These are phyloP conservation scores for Setomelanomma holmii DNA, from an alignment of 2,329 filamentous ascomycete genomes.

Conservation along the genomic window DNA sequence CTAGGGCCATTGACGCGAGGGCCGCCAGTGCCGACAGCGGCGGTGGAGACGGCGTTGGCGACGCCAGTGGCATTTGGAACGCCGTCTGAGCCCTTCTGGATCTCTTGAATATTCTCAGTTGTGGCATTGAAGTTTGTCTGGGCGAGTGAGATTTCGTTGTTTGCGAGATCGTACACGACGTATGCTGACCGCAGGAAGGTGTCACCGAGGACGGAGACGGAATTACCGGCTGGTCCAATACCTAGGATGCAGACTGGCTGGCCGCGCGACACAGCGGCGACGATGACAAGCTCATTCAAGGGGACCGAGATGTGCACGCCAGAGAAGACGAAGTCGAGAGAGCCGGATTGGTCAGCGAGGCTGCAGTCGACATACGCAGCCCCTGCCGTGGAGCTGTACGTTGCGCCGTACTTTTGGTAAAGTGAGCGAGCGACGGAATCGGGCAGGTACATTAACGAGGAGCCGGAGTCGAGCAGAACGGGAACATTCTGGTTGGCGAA, in stretches of 20 bases:
- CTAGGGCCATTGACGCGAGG: slow-evolving; percentile 49
- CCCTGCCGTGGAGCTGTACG: slow-evolving; percentile 50
- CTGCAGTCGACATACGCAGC: slow-evolving; percentile 63
- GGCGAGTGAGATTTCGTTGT: slow-evolving; percentile 67
- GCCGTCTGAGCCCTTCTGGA: slow-evolving; percentile 55
- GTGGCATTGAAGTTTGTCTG: slow-evolving; percentile 68
- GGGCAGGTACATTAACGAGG: slow-evolving; percentile 75
- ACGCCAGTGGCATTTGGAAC: slow-evolving; percentile 64
- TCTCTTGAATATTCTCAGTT: slow-evolving; percentile 59
- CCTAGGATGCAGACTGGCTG: slow-evolving; percentile 55
- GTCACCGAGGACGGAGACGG: slow-evolving; percentile 63
- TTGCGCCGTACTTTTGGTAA: slow-evolving; percentile 50
- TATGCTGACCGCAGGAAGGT: slow-evolving; percentile 69
- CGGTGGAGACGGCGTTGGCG: slow-evolving; percentile 57
- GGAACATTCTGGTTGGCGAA: slow-evolving; percentile 54
- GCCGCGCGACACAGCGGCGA: slow-evolving; percentile 53
- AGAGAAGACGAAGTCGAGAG: slow-evolving; percentile 65
- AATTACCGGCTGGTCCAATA: slow-evolving; percentile 59
- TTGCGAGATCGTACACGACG: slow-evolving; percentile 67
- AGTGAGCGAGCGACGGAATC: slow-evolving; percentile 60
- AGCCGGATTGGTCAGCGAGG: slow-evolving; percentile 56
- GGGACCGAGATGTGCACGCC: slow-evolving; percentile 62
- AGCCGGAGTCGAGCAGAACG: slow-evolving; percentile 76
- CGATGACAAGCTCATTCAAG: slow-evolving; percentile 63
- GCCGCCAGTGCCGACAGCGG: slow-evolving; percentile 53